Percentiles rank a stretch among this genome's conserved stretches.
Conservation (phyloP, 176 grass and related monocot genomes). For the Carex kokanica region DNA sequence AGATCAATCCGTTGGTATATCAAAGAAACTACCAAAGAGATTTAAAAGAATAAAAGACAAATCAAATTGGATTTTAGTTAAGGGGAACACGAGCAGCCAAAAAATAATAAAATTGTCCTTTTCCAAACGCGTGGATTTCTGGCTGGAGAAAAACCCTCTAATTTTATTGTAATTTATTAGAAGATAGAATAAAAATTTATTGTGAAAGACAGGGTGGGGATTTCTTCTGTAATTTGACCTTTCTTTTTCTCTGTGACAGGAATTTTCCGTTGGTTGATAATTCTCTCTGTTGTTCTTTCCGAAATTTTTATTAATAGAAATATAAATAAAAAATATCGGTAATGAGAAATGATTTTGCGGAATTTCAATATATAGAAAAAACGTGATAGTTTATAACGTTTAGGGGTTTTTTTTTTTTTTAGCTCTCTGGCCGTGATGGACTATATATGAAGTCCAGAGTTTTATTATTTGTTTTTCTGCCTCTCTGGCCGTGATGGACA, state of each 20-base stretch:
- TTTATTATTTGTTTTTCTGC: too few relatives aligned
- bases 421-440: too few relatives aligned
- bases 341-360: too few relatives aligned
- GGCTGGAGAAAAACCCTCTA: neutral
- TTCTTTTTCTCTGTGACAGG: neutral
- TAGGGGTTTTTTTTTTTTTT: too few relatives aligned
- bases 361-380: too few relatives aligned
- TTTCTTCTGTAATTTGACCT: neutral
- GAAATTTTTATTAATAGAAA: too few relatives aligned
- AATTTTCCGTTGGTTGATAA: neutral
- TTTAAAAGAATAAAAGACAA: slow-evolving; percentile 14
- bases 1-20: neutral
- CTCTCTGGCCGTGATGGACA: too few relatives aligned
- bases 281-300: neutral
- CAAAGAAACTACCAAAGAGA: slow-evolving; percentile 14
- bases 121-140: slow-evolving; percentile 22
- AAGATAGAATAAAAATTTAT: neutral
- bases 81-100: slow-evolving; percentile 5
- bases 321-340: too few relatives aligned
- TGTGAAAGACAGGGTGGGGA: neutral
- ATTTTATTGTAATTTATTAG: neutral
- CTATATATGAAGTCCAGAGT: too few relatives aligned
- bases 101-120: slow-evolving; percentile 11
- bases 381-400: too few relatives aligned
- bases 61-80: slow-evolving; percentile 13